Conservation (phyloP, 768 basidiomycete species). For the Mycena maculata region DNA sequence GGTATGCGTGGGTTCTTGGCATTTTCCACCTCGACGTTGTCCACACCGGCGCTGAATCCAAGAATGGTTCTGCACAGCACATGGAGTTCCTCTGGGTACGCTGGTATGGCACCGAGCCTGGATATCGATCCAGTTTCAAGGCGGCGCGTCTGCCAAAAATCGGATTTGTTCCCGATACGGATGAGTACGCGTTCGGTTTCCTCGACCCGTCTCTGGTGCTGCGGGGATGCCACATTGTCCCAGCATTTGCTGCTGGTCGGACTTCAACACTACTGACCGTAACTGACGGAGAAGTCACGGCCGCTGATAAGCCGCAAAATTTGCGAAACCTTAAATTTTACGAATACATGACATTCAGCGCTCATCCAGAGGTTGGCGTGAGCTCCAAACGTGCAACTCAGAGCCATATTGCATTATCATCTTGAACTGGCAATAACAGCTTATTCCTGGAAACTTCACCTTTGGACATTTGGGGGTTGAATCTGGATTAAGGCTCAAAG, state of each 20-base stretch:
- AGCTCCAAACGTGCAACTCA: too few species aligned
- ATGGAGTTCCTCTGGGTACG: conserved; percentile 48
- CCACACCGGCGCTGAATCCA: conserved; percentile 26
- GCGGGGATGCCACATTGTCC: conserved; percentile 15
- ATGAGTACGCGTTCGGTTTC: conserved; percentile 49
- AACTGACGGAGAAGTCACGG: not conserved
- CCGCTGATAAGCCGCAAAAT: too few species aligned
- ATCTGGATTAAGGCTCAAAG: too few species aligned
- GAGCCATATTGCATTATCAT: too few species aligned
- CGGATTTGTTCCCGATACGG: conserved; percentile 43
- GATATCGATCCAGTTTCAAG: conserved; percentile 26
- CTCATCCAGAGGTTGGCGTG: too few species aligned
- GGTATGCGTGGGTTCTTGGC: conserved; percentile 51
- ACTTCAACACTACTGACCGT: not conserved
- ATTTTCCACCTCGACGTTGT: conserved; percentile 46
- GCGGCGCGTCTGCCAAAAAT: conserved; percentile 41
- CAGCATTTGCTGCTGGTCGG: conserved; percentile 2
- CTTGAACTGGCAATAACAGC: too few species aligned
- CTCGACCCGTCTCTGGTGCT: conserved; percentile 23
- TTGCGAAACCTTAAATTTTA: too few species aligned
- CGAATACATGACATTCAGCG: too few species aligned
- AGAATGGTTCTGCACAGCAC: not conserved
- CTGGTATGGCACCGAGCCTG: conserved; percentile 30
- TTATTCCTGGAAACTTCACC: too few species aligned
- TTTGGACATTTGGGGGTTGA: too few species aligned